Conservation (phyloP, 768 basidiomycete genomes). For the Calocera cornea region DNA sequence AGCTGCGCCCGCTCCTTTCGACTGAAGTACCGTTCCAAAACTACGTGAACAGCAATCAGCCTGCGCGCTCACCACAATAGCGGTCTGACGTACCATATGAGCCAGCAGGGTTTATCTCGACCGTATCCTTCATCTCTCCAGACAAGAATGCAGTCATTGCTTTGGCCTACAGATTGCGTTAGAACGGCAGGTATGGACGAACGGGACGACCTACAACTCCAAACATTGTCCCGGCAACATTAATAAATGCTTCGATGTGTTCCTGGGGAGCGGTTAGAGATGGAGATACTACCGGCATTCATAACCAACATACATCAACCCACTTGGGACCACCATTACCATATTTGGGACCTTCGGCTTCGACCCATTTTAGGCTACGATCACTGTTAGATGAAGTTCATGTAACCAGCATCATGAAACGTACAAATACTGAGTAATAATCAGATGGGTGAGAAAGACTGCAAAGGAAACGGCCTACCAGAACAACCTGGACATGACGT, state of each 20-base stretch:
- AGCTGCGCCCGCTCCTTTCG: conserved; percentile 74
- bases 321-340: conserved; percentile 74
- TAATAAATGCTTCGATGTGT: conserved; percentile 73
- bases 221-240: conserved; percentile 57
- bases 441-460: conserved; percentile 16
- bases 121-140: conserved; percentile 92
- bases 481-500: conserved; percentile 6
- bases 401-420: background rate
- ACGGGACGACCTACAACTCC: conserved; percentile 3
- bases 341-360: conserved; percentile 48
- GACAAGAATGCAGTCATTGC: conserved; percentile 91
- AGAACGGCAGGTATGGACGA: background rate
- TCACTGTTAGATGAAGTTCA: background rate
- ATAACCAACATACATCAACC: conserved; percentile 57
- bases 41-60: conserved; percentile 25
- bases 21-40: conserved; percentile 81
- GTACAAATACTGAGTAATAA: conserved; percentile 61
- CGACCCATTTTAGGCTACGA: conserved; percentile 90
- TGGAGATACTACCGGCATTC: background rate
- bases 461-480: conserved; percentile 29
- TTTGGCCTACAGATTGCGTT: conserved; percentile 48
- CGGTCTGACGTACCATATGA: conserved; percentile 42
- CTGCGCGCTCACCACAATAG: background rate
- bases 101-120: conserved; percentile 69
- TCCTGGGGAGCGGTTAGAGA: conserved; percentile 32